Evolutionary conservation across 192 early-diverging fungal genomes (phyloP), one percentile per base, ranked within the genome.

Genomic region (Coemansia sp.): DNA sequence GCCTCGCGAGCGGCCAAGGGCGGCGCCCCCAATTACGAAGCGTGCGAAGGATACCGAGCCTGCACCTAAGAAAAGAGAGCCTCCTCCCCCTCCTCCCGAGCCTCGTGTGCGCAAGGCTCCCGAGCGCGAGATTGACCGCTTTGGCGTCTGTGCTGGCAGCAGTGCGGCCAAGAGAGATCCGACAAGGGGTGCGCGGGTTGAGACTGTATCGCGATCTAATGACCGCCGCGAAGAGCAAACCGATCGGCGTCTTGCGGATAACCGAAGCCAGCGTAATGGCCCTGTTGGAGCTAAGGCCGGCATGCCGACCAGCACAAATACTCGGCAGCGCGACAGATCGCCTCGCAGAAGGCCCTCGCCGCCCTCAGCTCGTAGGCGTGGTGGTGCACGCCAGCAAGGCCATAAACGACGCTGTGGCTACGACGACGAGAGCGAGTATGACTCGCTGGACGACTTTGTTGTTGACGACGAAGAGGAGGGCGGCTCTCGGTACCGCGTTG

Each of bases 371-470:
- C 50, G 39, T 26, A 21, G 42, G 5, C 59, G 65, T 0, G 34
- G 40, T 28, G 26, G 16, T 4, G n/a, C 33, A 14, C 53, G 31
- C 37, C 18, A 18, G 0, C 33, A 34, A 14, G 20, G 35, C 5
- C 21, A 60, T 33, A 37, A 34, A 9, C 59, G 38, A 6, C 37
- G 58, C 9, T 38, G 60, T 5, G 50, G 64, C 31, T 33, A 73
- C 14, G 61, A 69, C 8, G 74, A 73, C 21, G 70, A 70, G 38
- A 74, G 71, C 65, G 79, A 74, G 36, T 73, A 77, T 9, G 75
- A 82, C 56, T 82, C 79, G 16, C 21, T 82, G 71, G 79, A 82
- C 31, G 79, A 82, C 59, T 82, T 82, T 77, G 46, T 82, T 20
- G 79, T 82, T 1, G 79, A 82, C 13, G 79, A 82, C 28, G 79